Base-by-base conservation (phyloP, 352 stramenopile species). In the Globisporangium rhizosaccharum region DNA sequence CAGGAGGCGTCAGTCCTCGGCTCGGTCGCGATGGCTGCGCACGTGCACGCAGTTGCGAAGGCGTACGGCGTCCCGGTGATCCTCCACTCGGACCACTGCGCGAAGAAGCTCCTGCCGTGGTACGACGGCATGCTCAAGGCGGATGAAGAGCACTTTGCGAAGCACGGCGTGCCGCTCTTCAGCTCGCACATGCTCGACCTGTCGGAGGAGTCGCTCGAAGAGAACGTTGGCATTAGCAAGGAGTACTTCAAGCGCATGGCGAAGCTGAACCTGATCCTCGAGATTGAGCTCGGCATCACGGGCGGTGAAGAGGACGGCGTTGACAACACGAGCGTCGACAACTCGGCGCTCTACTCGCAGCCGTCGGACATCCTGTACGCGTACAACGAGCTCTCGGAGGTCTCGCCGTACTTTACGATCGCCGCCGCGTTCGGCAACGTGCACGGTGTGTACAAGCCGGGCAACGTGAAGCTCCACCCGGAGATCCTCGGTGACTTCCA, bases 161-260 rank as follows among this genome's bases (percentile, higher is more conserved):
- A 87, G 63, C 89, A 97, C 70, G 96, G 96, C 63, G 85, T 96
- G 58, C 94, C 96, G 49, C 88, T 99, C 65, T 99, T 97, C 82
- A 97, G 82, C 60, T 98, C 89, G 57, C 97, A 99, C 88, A 99
- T 99, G 97, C 88, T 99, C 66, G 97, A 99, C 71, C 84, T 99
- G 78, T 98, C 94, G 61, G 96, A 99, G 72, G 96, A 99, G 76
- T 75, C 94, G 49, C 85, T 99, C 61, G 95, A 98, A 72, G 97
- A 99, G 74, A 99, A 99, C 82, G 97, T 99, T 56, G 76, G 71
- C 57, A 97, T 97, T 65, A 98, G 89, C 82, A 98, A 98, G 82
- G 80, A 97, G 53, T 99, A 99, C 89, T 96, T 99, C 66, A 87
- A 98, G 85, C 88, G 94, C 64, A 98, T 98, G 91, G 75, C 82